These are phyloP conservation scores for Sechiopsis laciniata DNA, from an alignment of 306 rosid genomes.

Conservation along the genomic window DNA sequence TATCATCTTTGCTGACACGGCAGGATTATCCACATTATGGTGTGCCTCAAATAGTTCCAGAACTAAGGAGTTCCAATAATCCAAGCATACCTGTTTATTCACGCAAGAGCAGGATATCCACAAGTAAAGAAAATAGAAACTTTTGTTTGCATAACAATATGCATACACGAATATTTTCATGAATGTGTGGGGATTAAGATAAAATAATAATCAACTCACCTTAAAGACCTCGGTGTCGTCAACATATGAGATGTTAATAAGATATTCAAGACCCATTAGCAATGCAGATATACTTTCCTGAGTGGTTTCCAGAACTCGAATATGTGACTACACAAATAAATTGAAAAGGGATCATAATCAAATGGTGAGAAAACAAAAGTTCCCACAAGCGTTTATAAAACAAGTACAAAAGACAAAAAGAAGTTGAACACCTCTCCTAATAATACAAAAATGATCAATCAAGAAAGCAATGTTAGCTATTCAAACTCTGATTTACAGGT, in stretches of 20 bases:
- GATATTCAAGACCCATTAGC: conserved; percentile 90
- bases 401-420: not conserved
- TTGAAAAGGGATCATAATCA: conserved; percentile 2
- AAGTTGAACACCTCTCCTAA: not conserved
- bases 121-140: not conserved
- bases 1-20: conserved; percentile 50
- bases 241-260: conserved; percentile 82
- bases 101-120: conserved; percentile 12
- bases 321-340: conserved; percentile 53
- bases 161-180: not conserved
- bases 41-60: conserved; percentile 57
- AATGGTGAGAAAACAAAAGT: not conserved
- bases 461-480: not conserved
- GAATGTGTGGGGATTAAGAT: not conserved
- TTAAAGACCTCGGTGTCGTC: conserved; percentile 95
- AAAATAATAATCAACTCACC: conserved; percentile 34
- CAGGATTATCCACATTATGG: conserved; percentile 44
- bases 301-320: conserved; percentile 64
- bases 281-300: conserved; percentile 66
- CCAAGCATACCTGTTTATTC: conserved; percentile 75
- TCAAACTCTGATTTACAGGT: not conserved
- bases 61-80: conserved; percentile 95
- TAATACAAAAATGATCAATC: not conserved
- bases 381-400: not conserved
- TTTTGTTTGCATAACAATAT: not conserved